Percentiles rank a stretch among this genome's conserved stretches.
phyloP scores from a whole-genome alignment of 2,329 filamentous ascomycete genomes.

The Ophiosphaerella herpotricha region DNA sequence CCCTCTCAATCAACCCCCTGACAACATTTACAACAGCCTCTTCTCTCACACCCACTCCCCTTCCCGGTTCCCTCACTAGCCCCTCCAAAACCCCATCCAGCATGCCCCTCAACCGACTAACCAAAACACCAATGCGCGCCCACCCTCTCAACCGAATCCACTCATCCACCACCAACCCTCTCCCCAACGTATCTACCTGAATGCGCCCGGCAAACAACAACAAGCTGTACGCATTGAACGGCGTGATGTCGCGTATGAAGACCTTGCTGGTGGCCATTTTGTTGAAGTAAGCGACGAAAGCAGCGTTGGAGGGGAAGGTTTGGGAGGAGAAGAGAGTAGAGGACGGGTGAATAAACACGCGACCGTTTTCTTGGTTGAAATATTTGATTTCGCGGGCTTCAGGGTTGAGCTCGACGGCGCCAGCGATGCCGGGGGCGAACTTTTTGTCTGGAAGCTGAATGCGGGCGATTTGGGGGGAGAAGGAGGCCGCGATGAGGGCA shows the following conservation, averaged over 20 bases:
- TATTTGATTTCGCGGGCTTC: slow-evolving; percentile 92
- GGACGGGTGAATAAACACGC: slow-evolving; percentile 91
- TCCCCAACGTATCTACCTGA: slow-evolving; percentile 81
- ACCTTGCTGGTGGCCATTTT: slow-evolving; percentile 92
- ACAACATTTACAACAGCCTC: slow-evolving; percentile 76
- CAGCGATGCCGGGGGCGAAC: slow-evolving; percentile 83
- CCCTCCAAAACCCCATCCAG: slow-evolving; percentile 81
- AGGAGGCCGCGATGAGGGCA: slow-evolving; percentile 55
- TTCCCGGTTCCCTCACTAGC: slow-evolving; percentile 76
- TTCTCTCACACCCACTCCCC: slow-evolving; percentile 54
- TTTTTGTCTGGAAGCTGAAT: slow-evolving; percentile 97
- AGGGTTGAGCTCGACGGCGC: slow-evolving; percentile 89
- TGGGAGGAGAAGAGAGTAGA: slow-evolving; percentile 86
- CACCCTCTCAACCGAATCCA: slow-evolving; percentile 88
- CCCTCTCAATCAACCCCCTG: slow-evolving; percentile 80
- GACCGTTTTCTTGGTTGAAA: slow-evolving; percentile 63
- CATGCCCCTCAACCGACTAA: slow-evolving; percentile 81
- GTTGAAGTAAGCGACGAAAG: slow-evolving; percentile 86
- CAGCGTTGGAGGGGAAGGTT: slow-evolving; percentile 72
- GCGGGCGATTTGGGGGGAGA: slow-evolving; percentile 80
- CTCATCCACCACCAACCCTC: slow-evolving; percentile 87
- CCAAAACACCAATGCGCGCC: slow-evolving; percentile 91
- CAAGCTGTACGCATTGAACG: slow-evolving; percentile 87
- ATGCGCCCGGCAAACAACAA: slow-evolving; percentile 88
- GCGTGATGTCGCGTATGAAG: slow-evolving; percentile 88